phyloP scores from a whole-genome alignment of 2,329 filamentous ascomycete species.

The Cercospora beticola region DNA sequence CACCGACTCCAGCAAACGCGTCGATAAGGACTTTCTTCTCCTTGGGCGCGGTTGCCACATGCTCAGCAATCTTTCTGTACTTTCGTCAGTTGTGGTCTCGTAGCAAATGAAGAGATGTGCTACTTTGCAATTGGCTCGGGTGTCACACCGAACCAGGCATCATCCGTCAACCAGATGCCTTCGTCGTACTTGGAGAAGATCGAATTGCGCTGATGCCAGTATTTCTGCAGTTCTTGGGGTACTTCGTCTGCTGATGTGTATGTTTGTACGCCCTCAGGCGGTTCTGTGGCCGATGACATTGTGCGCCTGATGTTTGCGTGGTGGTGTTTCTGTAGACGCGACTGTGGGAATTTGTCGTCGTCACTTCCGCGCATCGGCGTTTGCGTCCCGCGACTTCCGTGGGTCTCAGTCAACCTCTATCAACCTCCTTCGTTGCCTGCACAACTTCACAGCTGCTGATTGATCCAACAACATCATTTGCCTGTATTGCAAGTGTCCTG shows the following conservation, averaged over 20 bases:
- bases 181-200: constrained; percentile 87
- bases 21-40: constrained; percentile 73
- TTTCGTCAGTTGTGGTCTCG: background rate
- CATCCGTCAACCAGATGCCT: constrained; percentile 85
- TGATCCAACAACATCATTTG: background rate
- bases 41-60: constrained; percentile 60
- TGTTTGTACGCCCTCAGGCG: constrained; percentile 69
- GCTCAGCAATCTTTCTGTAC: constrained; percentile 72
- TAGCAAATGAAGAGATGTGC: constrained; percentile 32
- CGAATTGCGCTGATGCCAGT: constrained; percentile 84
- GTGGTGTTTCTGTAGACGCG: background rate
- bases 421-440: background rate
- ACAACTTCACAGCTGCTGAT: background rate
- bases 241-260: constrained; percentile 71
- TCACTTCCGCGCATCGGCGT: background rate
- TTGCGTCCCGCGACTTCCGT: background rate
- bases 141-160: constrained; percentile 96
- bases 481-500: background rate
- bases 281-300: constrained; percentile 17
- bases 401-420: background rate
- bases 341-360: background rate
- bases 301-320: constrained; percentile 2
- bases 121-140: constrained; percentile 87
- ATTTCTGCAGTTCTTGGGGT: constrained; percentile 82
- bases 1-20: constrained; percentile 86